phyloP scores from a whole-genome alignment of 495 filamentous ascomycete genomes.

The Oleoguttula mirabilis region DNA sequence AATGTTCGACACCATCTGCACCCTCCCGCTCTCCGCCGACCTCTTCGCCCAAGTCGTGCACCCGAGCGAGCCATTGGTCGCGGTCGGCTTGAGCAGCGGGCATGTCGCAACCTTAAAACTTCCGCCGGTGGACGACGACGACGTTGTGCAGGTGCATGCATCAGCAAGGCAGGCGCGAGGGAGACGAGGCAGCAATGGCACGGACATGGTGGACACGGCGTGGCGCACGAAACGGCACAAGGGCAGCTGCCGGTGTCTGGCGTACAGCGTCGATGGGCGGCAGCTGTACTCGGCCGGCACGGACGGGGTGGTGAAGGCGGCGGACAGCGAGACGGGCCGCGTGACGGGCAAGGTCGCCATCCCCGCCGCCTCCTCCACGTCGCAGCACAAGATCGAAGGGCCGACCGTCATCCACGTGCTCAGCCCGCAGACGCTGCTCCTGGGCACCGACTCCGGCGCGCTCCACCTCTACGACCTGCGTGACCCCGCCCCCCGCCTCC shows the following conservation, averaged over 20 bases:
- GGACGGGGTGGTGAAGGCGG: constrained; percentile 82
- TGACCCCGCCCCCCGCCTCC: constrained; percentile 37
- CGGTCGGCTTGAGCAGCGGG: constrained; percentile 70
- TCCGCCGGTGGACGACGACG: constrained; percentile 40
- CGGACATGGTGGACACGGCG: constrained; percentile 62
- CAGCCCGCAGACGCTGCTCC: constrained; percentile 74
- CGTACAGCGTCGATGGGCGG: constrained; percentile 63
- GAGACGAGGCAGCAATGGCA: constrained; percentile 44
- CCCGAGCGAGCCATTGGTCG: constrained; percentile 67
- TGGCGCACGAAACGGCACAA: constrained; percentile 87
- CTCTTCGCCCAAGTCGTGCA: constrained; percentile 83
- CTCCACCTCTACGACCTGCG: constrained; percentile 88
- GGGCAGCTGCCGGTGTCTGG: constrained; percentile 73
- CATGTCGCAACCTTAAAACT: constrained; percentile 81
- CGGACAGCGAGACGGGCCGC: constrained; percentile 62
- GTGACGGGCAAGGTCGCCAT: constrained; percentile 68
- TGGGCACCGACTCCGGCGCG: constrained; percentile 79
- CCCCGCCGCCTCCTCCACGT: constrained; percentile 27
- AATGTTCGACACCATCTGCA: constrained; percentile 81
- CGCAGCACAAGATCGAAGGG: constrained; percentile 38
- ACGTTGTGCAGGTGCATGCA: constrained; percentile 28
- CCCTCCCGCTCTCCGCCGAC: constrained; percentile 73
- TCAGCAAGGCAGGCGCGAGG: neutral
- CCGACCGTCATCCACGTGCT: constrained; percentile 69
- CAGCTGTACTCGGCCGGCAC: constrained; percentile 78